A percentile compares a stretch with the other conserved stretches of the same genome.
phyloP scores from a whole-genome alignment of 768 basidiomycete genomes.

The Termitomyces eurrhizus region DNA sequence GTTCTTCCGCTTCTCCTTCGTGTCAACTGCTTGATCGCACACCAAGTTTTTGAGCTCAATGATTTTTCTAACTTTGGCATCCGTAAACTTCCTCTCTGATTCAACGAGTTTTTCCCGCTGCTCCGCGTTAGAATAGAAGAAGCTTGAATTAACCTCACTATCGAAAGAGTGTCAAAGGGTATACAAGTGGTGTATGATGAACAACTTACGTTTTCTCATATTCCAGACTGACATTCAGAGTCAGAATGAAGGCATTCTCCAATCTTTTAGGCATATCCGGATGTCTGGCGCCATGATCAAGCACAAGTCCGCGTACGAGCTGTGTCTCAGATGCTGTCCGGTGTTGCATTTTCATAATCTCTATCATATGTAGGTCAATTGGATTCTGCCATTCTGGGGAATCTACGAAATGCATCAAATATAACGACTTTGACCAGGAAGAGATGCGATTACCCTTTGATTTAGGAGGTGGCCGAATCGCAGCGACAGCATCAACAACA shows the following conservation, averaged over 20 bases:
- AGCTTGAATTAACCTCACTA: slow-evolving; percentile 98
- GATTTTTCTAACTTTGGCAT: slow-evolving; percentile 92
- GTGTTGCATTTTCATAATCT: slow-evolving; percentile 99
- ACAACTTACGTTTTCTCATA: slow-evolving; percentile 96
- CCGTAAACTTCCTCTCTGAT: slow-evolving; percentile 91
- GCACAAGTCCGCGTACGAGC: slow-evolving; percentile 89
- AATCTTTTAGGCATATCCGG: slow-evolving; percentile 99
- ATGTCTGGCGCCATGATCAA: slow-evolving; percentile 96
- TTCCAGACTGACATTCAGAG: slow-evolving; percentile 94
- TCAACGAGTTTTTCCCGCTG: slow-evolving; percentile 99
- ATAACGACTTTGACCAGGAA: not conserved
- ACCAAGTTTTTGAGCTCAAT: slow-evolving; percentile 95
- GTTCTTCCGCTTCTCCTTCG: slow-evolving; percentile 74
- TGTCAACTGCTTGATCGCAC: slow-evolving; percentile 88
- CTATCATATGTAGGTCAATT: slow-evolving; percentile 98
- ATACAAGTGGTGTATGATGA: slow-evolving; percentile 8
- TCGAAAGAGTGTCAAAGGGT: slow-evolving; percentile 13
- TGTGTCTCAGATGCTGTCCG: slow-evolving; percentile 97
- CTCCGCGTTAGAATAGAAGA: slow-evolving; percentile 98
- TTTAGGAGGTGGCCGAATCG: slow-evolving; percentile 73
- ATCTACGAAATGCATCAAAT: slow-evolving; percentile 33
- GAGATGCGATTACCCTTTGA: slow-evolving; percentile 43
- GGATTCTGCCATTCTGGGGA: slow-evolving; percentile 67
- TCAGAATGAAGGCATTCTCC: slow-evolving; percentile 93
- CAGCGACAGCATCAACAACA: slow-evolving; percentile 91